Evolutionary conservation across 352 stramenopile genomes (phyloP).

Genomic region (Phytophthora idaei): DNA sequence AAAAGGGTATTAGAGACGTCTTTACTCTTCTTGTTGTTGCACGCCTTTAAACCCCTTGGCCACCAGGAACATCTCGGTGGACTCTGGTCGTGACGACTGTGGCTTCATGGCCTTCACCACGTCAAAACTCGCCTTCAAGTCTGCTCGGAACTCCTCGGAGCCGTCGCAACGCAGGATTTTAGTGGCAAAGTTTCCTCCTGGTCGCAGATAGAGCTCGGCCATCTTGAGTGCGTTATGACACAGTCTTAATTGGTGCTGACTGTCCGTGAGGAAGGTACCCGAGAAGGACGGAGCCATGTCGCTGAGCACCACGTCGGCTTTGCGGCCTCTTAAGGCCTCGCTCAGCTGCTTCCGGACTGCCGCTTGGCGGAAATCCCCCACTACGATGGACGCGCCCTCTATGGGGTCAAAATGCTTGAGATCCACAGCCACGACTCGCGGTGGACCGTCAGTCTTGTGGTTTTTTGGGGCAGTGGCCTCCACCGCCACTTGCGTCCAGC

Average conservation of each 20-base stretch:
- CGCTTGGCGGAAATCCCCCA: conserved; percentile 84
- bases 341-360: conserved; percentile 63
- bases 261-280: conserved; percentile 77
- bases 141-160: conserved; percentile 72
- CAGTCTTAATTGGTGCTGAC: conserved; percentile 80
- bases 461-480: conserved; percentile 44
- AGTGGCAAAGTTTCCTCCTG: conserved; percentile 77
- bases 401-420: conserved; percentile 74
- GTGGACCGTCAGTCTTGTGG: conserved; percentile 6
- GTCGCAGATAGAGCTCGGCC: conserved; percentile 80
- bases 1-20: conserved; percentile 2
- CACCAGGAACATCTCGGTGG: conserved; percentile 86
- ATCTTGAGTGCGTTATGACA: conserved; percentile 88
- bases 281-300: conserved; percentile 90
- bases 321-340: conserved; percentile 45
- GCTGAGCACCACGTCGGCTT: conserved; percentile 83
- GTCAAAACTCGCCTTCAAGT: conserved; percentile 77
- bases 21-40: conserved; percentile 5
- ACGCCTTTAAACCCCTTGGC: conserved; percentile 68
- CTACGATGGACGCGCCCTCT: conserved; percentile 66
- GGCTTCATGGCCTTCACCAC: conserved; percentile 81
- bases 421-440: conserved; percentile 76
- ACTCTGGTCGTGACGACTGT: conserved; percentile 76
- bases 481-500: conserved; percentile 86
- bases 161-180: conserved; percentile 85